Conservation (phyloP, 164 flowering plant genomes). For the Annona cherimola region DNA sequence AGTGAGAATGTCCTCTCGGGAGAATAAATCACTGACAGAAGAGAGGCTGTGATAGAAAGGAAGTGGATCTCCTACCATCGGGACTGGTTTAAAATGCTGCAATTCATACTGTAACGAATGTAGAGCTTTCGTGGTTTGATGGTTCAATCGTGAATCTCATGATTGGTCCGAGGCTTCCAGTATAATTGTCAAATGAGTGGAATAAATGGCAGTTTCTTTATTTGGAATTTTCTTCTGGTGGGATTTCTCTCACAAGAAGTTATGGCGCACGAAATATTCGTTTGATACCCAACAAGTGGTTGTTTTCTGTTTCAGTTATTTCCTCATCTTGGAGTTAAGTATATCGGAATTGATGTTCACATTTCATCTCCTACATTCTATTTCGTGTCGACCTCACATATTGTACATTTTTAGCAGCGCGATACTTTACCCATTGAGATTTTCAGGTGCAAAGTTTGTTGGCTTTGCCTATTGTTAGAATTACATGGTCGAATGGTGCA, state of each 20-base stretch:
- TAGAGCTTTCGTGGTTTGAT: no score
- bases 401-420: not conserved
- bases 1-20: no score
- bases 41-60: no score
- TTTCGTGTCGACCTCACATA: not conserved
- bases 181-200: no score
- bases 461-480: not conserved
- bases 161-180: not conserved
- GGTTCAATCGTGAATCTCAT: not conserved
- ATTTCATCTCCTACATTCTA: not conserved
- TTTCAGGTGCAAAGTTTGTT: not conserved
- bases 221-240: not conserved
- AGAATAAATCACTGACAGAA: no score
- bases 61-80: no score
- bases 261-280: not conserved
- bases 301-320: not conserved
- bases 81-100: no score
- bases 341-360: not conserved
- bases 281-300: not conserved
- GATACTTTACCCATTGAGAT: not conserved
- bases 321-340: not conserved
- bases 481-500: not conserved
- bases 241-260: not conserved
- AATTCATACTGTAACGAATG: no score
- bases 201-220: no score